Percentiles rank a stretch among this genome's conserved stretches.
phyloP scores from a whole-genome alignment of 2,329 filamentous ascomycete species.

The Fusarium chuoi region DNA sequence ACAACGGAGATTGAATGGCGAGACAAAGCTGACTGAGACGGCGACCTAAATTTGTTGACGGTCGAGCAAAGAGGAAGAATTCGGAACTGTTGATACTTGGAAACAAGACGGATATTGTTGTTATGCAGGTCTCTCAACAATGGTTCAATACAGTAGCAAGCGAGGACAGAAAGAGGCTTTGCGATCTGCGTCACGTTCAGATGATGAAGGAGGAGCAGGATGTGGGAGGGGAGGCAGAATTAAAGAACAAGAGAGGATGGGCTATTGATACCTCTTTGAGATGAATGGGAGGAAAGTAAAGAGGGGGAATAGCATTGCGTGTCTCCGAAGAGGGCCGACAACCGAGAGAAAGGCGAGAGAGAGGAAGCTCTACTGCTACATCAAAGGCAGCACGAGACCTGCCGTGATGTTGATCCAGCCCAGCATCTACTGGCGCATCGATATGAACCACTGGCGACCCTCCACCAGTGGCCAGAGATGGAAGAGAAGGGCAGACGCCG shows the following conservation, averaged over 20 bases:
- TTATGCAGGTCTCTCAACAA: conserved; percentile 17
- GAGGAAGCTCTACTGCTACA: conserved; percentile 19
- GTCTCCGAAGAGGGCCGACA: conserved; percentile 26
- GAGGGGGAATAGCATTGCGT: conserved; percentile 13
- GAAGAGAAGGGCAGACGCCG: conserved; percentile 26
- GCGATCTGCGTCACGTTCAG: conserved; percentile 28
- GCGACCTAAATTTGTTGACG: conserved; percentile 25
- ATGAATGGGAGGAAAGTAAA: neutral
- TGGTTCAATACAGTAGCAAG: conserved; percentile 1
- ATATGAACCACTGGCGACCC: conserved; percentile 48
- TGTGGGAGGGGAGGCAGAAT: conserved; percentile 32
- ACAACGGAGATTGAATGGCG: conserved; percentile 29
- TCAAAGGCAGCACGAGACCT: conserved; percentile 35
- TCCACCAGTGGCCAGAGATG: conserved; percentile 41
- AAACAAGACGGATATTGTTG: conserved; percentile 15
- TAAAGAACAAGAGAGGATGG: conserved; percentile 18
- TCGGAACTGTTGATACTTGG: conserved; percentile 10
- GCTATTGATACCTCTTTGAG: conserved; percentile 30
- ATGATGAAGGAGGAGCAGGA: conserved; percentile 20
- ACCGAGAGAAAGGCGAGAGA: conserved; percentile 30
- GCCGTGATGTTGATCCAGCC: conserved; percentile 41
- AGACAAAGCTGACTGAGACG: conserved; percentile 15
- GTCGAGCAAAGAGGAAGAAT: conserved; percentile 22
- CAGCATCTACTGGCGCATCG: conserved; percentile 25
- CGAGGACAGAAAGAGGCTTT: conserved; percentile 19